These are phyloP conservation scores for Fusarium temperatum DNA, from an alignment of 2,329 filamentous ascomycete species.

Conservation along the genomic window DNA sequence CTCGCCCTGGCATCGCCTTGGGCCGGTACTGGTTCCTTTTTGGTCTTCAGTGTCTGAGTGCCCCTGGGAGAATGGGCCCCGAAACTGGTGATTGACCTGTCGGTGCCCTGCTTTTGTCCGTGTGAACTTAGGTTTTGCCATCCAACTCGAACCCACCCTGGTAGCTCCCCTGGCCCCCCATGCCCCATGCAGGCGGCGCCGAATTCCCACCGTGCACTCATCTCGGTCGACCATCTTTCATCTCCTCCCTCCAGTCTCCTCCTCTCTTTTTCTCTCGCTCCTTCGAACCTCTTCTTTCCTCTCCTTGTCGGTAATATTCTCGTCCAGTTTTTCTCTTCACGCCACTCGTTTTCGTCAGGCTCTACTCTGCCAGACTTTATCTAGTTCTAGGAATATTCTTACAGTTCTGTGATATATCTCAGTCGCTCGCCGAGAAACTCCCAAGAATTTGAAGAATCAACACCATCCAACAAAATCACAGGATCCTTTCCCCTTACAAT, in stretches of 20 bases:
- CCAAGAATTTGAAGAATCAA: constrained; percentile 23
- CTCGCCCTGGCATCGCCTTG: constrained; percentile 21
- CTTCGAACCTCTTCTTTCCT: constrained; percentile 39
- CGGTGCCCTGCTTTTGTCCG: constrained; percentile 30
- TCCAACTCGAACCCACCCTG: constrained; percentile 26
- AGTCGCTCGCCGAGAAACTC: constrained; percentile 39
- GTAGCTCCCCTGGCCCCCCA: neutral
- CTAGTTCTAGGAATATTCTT: constrained; percentile 39
- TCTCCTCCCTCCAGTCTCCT: constrained; percentile 39
- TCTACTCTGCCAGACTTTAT: constrained; percentile 37
- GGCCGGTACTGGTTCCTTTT: constrained; percentile 28
- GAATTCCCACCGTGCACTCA: constrained; percentile 41
- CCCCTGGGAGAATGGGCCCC: constrained; percentile 27
- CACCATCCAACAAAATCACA: constrained; percentile 29
- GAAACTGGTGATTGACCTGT: constrained; percentile 29
- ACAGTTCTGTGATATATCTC: constrained; percentile 23
- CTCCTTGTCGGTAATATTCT: constrained; percentile 42
- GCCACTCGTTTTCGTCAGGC: constrained; percentile 51
- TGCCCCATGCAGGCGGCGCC: constrained; percentile 30
- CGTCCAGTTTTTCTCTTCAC: constrained; percentile 48
- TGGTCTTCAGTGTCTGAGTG: constrained; percentile 26
- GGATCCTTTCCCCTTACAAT: constrained; percentile 29
- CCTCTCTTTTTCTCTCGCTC: constrained; percentile 37
- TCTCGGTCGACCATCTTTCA: constrained; percentile 40
- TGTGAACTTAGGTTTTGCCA: constrained; percentile 7